Percentiles rank a stretch among this genome's conserved stretches.
phyloP scores from a whole-genome alignment of 257 asterid species.

The Apocynum venetum region DNA sequence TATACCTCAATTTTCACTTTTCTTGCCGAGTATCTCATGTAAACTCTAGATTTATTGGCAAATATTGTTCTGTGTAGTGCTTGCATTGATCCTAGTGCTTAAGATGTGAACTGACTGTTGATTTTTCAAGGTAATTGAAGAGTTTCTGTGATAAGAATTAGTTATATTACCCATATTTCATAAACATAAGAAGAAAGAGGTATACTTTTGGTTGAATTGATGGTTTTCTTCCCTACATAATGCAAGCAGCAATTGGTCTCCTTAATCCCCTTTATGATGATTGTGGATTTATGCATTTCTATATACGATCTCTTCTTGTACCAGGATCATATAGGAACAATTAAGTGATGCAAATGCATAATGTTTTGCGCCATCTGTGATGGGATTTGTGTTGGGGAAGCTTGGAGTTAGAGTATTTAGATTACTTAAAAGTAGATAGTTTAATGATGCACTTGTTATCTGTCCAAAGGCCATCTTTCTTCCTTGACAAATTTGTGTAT shows the following conservation, averaged over 20 bases:
- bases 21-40: neutral
- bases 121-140: neutral
- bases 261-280: neutral
- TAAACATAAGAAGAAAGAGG: neutral
- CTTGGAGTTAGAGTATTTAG: neutral
- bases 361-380: neutral
- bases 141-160: neutral
- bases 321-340: neutral
- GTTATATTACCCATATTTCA: neutral
- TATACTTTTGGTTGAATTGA: neutral
- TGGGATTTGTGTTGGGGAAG: neutral
- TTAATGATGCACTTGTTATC: neutral
- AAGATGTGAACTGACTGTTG: neutral
- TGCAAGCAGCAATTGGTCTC: neutral
- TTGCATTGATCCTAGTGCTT: neutral
- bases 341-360: neutral
- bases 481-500: neutral
- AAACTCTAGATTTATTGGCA: neutral
- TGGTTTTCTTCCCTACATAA: neutral
- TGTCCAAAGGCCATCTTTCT: neutral
- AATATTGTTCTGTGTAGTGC: neutral
- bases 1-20: neutral
- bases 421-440: neutral
- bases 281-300: neutral
- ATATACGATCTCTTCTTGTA: neutral